Evolutionary conservation across 805 yeast genomes (phyloP), one percentile per base, ranked within the genome.

Genomic region (Tetrapisispora pingtungensis): DNA sequence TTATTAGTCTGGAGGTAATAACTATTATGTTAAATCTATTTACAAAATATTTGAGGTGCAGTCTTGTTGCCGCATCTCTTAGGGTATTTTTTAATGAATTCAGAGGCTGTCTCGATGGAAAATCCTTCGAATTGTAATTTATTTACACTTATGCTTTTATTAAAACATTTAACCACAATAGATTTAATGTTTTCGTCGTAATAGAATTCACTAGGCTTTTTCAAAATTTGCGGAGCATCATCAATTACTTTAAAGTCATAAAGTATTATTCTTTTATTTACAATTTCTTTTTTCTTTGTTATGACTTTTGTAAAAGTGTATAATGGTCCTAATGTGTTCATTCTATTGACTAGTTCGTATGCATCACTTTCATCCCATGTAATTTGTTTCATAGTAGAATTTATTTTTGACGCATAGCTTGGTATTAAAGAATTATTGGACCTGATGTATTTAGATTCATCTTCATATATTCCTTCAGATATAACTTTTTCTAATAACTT

Each of bases 381-480:
- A 2, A 81, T 66, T 33, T 68, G 66, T 7, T 64, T 57, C 59
- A 69, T 71, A 1, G 54, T 43, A 0, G 75, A 62, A 1, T 62
- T 53, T 26, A 84, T 68, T 54, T 78, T 82, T 1, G 73, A 63
- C 0, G 95, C 93, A 45, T 75, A 68, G 71, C 37, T 64, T 2
- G 54, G 40, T 17, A 46, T 40, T 36, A 46, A 48, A 10, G 17
- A 14, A 50, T 42, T 64, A 62, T 4, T 44, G 36, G 1, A 69
- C 5, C 33, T 18, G 7, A 26, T 4, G 15, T 8, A 13, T 5
- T 17, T 57, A 51, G 18, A 46, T 30, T 17, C 31, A 15, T 37
- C 35, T 30, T 46, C 38, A 45, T 54, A 70, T 3, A 62, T 34
- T 1, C 63, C 56, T 1, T 66, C 46, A 1, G 53, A 51, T 0